Percentiles rank a stretch among this genome's conserved stretches.
Evolutionary conservation across 495 filamentous ascomycete species (phyloP).

Genomic region (Xylaria bambusicola): DNA sequence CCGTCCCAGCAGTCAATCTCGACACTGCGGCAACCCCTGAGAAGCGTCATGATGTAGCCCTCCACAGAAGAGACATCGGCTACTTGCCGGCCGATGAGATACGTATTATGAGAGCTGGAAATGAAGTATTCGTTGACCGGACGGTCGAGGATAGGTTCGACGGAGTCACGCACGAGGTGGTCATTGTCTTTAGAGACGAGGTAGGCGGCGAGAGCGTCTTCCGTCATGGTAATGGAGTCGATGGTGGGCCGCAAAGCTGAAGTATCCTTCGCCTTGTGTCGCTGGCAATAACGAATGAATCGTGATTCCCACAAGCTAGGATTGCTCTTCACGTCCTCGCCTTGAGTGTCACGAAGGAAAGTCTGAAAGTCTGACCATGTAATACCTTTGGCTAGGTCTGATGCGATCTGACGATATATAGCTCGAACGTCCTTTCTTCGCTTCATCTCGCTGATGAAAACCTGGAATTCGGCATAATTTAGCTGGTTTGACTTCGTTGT

Average conservation of each 20-base stretch:
- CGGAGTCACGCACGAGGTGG: conserved; percentile 56
- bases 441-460: conserved; percentile 81
- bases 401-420: conserved; percentile 61
- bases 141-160: conserved; percentile 65
- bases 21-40: conserved; percentile 87
- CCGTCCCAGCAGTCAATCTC: conserved; percentile 99
- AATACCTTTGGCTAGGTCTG: conserved; percentile 60
- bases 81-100: conserved; percentile 88
- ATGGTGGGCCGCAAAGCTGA: conserved; percentile 38
- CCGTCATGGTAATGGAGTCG: conserved; percentile 62
- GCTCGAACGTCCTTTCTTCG: conserved; percentile 75
- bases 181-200: conserved; percentile 74
- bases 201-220: conserved; percentile 73
- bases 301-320: conserved; percentile 66
- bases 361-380: conserved; percentile 68
- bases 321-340: conserved; percentile 70
- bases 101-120: conserved; percentile 98
- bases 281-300: conserved; percentile 56
- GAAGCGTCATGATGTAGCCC: conserved; percentile 87
- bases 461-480: conserved; percentile 73
- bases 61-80: conserved; percentile 88
- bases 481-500: conserved; percentile 59
- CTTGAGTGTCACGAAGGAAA: conserved; percentile 75
- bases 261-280: conserved; percentile 50
- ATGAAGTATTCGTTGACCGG: conserved; percentile 98